Percentiles rank a stretch among this genome's conserved stretches.
phyloP scores from a whole-genome alignment of 208 protist genomes.

The Crithidia expoeki region DNA sequence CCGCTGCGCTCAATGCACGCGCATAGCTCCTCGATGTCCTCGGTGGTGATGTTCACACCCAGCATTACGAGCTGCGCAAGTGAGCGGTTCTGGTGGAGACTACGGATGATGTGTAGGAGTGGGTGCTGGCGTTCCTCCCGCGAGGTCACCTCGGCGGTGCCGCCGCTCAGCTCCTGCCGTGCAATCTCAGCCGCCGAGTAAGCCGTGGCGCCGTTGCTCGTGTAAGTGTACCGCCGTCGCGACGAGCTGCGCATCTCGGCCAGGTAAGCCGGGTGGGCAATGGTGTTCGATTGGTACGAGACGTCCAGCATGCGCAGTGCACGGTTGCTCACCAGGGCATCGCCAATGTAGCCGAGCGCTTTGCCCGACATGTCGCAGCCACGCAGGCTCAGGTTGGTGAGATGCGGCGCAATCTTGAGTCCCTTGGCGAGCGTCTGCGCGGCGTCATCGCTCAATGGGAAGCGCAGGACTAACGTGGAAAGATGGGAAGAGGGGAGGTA shows the following conservation, averaged over 20 bases:
- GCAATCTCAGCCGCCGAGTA: slow-evolving; percentile 19
- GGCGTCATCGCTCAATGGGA: slow-evolving; percentile 63
- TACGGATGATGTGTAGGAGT: slow-evolving; percentile 61
- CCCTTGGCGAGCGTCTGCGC: slow-evolving; percentile 39
- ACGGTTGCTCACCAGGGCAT: slow-evolving; percentile 39
- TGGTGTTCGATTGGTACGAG: slow-evolving; percentile 53
- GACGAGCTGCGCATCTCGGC: slow-evolving; percentile 47
- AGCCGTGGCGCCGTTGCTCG: slow-evolving; percentile 9
- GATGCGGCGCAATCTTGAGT: slow-evolving; percentile 40
- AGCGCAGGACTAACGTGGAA: slow-evolving; percentile 53
- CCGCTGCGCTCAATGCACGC: slow-evolving; percentile 61
- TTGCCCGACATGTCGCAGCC: slow-evolving; percentile 54
- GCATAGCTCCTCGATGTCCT: slow-evolving; percentile 78
- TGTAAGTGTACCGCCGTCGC: slow-evolving; percentile 26
- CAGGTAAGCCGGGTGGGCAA: slow-evolving; percentile 50
- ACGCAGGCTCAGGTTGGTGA: slow-evolving; percentile 53
- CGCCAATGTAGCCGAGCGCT: slow-evolving; percentile 40
- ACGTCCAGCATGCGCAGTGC: slow-evolving; percentile 54
- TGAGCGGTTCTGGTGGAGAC: slow-evolving; percentile 53
- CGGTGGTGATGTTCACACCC: slow-evolving; percentile 58
- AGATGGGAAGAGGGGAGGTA: slow-evolving; percentile 33
- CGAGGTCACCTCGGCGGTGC: slow-evolving; percentile 21
- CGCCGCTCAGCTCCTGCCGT: slow-evolving; percentile 23
- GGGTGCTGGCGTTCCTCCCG: slow-evolving; percentile 51
- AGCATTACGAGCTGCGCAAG: slow-evolving; percentile 55